phyloP scores from a whole-genome alignment of 2,329 filamentous ascomycete genomes.

The Cladophialophora yegresii region DNA sequence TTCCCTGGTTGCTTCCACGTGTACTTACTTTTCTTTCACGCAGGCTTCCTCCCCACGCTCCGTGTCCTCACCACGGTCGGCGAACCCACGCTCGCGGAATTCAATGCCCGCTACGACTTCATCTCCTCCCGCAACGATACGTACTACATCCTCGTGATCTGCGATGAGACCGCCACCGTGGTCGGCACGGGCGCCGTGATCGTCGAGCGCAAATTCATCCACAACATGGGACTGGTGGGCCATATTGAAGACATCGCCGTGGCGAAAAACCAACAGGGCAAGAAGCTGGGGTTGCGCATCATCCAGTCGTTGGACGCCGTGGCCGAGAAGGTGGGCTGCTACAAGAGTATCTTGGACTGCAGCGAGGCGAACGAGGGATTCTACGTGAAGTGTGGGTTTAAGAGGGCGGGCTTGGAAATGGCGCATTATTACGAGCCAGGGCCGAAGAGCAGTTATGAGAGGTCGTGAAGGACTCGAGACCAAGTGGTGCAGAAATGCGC shows the following conservation, averaged over 20 bases:
- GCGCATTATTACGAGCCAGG: constrained; percentile 74
- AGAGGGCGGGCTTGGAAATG: constrained; percentile 91
- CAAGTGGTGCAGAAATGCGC: neutral
- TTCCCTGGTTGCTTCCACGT: neutral
- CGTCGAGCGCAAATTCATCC: constrained; percentile 78
- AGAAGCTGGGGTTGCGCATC: constrained; percentile 88
- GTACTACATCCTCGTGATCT: constrained; percentile 85
- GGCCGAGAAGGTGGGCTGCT: constrained; percentile 85
- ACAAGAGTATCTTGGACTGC: constrained; percentile 96
- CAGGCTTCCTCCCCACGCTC: constrained; percentile 82
- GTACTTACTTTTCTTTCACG: neutral
- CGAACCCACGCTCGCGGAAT: constrained; percentile 73
- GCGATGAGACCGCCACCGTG: constrained; percentile 68
- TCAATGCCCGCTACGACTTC: constrained; percentile 78
- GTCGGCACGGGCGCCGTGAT: constrained; percentile 91
- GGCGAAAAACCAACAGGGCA: constrained; percentile 91
- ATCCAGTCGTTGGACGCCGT: constrained; percentile 92
- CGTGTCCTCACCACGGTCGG: constrained; percentile 91
- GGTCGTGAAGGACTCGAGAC: constrained; percentile 4
- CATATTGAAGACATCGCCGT: constrained; percentile 99
- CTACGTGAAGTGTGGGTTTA: constrained; percentile 97
- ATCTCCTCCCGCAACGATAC: constrained; percentile 71
- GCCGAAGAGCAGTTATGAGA: constrained; percentile 23
- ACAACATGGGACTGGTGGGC: constrained; percentile 65
- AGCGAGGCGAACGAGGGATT: constrained; percentile 95